Evolutionary conservation across 2,329 filamentous ascomycete genomes (phyloP), one percentile per base, ranked within the genome.

Genomic region (Botrytis byssoidea): DNA sequence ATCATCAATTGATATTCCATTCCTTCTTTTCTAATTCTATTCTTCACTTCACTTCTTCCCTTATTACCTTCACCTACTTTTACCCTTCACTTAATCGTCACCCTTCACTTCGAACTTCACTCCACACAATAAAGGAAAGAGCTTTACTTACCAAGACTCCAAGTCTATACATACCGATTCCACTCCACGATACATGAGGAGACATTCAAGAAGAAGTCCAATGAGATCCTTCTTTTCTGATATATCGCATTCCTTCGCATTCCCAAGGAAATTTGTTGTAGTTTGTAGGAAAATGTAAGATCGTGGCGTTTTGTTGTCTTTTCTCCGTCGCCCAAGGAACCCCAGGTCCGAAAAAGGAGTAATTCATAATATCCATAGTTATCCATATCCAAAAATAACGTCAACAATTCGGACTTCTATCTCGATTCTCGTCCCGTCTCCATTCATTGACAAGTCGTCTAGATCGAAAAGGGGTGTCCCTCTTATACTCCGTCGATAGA

Each of bases 221-320:
- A 16, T 20, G 7, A 51, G 12, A 2, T 12, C 4, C 3, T 51
- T 2, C 10, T n/a, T 67, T n/a, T 40, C 35, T 14, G 51, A 68
- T 29, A 67, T 12, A 55, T 68, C 35, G 3, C 65, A 68, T 68
- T 57, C 35, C 48, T 68, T 35, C 48, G 6, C 35, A 42, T 68
- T 42, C 35, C 48, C 65, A 42, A 22, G 25, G 22, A 37, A 20
- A 57, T 42, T 42, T 20, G 16, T 29, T 20, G 32, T 29, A 40
- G 25, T 25, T 51, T 29, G 12, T 55, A 55, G 46, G 35, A 55
- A 55, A 55, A n/a, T 42, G 65, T 55, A 68, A 68, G 65, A 42
- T 68, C 8, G 35, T 68, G 65, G 65, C 65, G 35, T 29, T 68
- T 67, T 40, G 25, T 46, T 42, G 14, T 68, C 25, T 35, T 55